Evolutionary conservation across 2,329 filamentous ascomycete genomes (phyloP), one percentile per base, ranked within the genome.

Genomic region (Colletotrichum falcatum): DNA sequence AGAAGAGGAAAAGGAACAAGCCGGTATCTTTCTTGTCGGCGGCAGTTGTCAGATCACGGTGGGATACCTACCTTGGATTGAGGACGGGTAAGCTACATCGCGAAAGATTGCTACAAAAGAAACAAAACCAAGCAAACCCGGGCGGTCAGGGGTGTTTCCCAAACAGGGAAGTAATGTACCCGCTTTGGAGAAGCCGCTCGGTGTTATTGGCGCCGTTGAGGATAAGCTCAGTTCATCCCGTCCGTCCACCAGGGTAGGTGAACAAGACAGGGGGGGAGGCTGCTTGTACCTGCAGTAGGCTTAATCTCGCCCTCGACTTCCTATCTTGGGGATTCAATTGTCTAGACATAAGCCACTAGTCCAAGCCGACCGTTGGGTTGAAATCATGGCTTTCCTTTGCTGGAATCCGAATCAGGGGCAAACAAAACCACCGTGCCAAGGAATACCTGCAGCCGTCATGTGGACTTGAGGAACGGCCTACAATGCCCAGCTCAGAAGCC

Each of bases 241-340:
- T 55, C 62, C 55, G n/a, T 37, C 28, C 55, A 46, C n/a, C 48
- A 16, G 26, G n/a, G n/a, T 35, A 51, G 46, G 64, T 37, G 37
- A 66, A 46, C 35, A 28, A 23, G 23, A 30, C 20, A 20, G 23
- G 39, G 20, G n/a, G 16, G n/a, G 9, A 14, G 11, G 11, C 49
- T 49, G 62, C 39, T n/a, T 14, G 67, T 67, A 62, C 67, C 64
- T 70, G 67, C 67, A 61, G 66, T 70, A 66, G 53, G 28, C 26
- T 26, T 37, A 70, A 62, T 67, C 26, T 63, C 37, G n/a, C n/a
- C n/a, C n/a, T n/a, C n/a, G n/a, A n/a, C n/a, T n/a, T n/a, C n/a
- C n/a, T n/a, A n/a, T n/a, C 33, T 11, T 33, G 37, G 20, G 37
- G 46, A 35, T 28, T 30, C 18, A 23, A 46, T 23, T n/a, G 44